A percentile compares a stretch with the other conserved stretches of the same genome.
Evolutionary conservation across 176 grass and related monocot genomes (phyloP).

Genomic region (Triticum turgidum): DNA sequence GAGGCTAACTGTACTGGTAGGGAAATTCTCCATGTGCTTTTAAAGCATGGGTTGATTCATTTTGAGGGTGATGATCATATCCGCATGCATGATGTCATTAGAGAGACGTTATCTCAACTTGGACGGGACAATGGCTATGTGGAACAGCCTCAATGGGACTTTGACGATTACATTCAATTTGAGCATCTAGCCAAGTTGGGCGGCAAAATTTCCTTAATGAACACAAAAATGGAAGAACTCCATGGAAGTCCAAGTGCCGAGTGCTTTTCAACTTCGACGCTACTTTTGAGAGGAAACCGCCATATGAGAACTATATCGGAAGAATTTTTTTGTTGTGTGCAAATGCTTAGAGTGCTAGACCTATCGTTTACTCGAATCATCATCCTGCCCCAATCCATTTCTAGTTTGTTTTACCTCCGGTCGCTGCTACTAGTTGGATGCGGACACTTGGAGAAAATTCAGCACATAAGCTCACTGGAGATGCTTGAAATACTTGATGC

Average conservation of each 20-base stretch:
- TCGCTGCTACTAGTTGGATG: slow-evolving; percentile 23
- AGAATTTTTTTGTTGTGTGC: background rate
- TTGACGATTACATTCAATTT: background rate
- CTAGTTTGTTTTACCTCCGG: background rate
- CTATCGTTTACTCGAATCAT: background rate
- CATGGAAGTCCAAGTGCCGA: background rate
- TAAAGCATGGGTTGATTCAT: slow-evolving; percentile 13
- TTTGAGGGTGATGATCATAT: slow-evolving; percentile 17
- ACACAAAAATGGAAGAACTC: background rate
- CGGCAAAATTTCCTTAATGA: background rate
- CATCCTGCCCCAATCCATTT: background rate
- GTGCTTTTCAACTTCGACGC: background rate
- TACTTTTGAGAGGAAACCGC: slow-evolving; percentile 17
- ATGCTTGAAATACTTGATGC: background rate
- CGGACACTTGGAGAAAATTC: slow-evolving; percentile 19
- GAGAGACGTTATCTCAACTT: background rate
- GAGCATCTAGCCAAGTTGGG: background rate
- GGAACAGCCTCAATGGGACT: background rate
- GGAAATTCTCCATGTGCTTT: slow-evolving; percentile 12
- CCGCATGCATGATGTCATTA: slow-evolving; percentile 30
- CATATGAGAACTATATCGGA: background rate
- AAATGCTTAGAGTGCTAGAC: background rate
- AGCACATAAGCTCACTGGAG: background rate
- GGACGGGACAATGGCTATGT: background rate
- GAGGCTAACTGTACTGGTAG: slow-evolving; percentile 17